These are phyloP conservation scores for Trichopus zeylanicus DNA, from an alignment of 116 monocot species.

Conservation along the genomic window DNA sequence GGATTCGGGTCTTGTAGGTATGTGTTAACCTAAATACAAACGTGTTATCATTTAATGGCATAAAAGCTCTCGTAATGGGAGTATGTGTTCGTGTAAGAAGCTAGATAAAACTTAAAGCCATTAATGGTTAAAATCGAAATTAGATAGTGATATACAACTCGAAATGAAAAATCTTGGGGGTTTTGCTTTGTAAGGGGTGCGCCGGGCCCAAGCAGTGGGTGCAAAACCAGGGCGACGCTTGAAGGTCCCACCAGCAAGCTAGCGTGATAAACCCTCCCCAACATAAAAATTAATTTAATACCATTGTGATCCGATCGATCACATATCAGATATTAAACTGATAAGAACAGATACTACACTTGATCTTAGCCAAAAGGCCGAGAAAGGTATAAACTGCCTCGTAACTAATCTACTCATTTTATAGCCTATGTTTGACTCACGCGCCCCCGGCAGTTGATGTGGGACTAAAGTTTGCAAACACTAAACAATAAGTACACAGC, in stretches of 20 bases:
- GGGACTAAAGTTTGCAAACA: too few relatives aligned
- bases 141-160: too few relatives aligned
- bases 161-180: too few relatives aligned
- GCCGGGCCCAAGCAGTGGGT: constrained; percentile 20
- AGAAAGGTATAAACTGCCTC: constrained; percentile 56
- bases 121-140: too few relatives aligned
- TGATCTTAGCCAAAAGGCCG: constrained; percentile 99
- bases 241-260: constrained; percentile 24
- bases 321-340: constrained; percentile 97
- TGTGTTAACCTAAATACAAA: too few relatives aligned
- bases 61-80: too few relatives aligned
- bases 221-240: constrained; percentile 21
- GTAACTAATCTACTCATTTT: neutral
- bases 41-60: too few relatives aligned
- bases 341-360: constrained; percentile 99
- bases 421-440: neutral
- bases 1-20: too few relatives aligned
- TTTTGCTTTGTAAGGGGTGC: neutral
- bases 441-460: too few relatives aligned
- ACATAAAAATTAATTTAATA: constrained; percentile 1
- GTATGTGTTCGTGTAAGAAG: too few relatives aligned
- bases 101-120: too few relatives aligned
- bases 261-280: neutral
- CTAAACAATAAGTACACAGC: too few relatives aligned
- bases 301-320: constrained; percentile 26